Conservation (phyloP, 805 yeast genomes). For the Yarrowia sp. region DNA sequence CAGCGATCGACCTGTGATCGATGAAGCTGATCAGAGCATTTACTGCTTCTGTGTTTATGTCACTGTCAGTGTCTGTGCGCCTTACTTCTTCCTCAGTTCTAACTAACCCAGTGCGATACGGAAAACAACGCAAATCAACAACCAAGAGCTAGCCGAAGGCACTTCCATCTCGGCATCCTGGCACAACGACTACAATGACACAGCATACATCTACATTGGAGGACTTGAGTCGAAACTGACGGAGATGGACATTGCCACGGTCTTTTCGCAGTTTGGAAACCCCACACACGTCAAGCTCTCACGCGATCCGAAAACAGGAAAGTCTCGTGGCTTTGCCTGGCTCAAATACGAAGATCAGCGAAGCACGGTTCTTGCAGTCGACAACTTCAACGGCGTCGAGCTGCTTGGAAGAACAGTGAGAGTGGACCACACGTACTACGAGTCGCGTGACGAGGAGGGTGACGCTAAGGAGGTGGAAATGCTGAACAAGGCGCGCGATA, state of each 20-base stretch:
- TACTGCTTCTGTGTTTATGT: too few relatives aligned
- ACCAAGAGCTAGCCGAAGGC: slow-evolving; percentile 62
- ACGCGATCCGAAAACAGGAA: slow-evolving; percentile 63
- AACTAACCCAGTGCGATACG: slow-evolving; percentile 18
- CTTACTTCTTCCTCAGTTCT: not conserved
- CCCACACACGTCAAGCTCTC: slow-evolving; percentile 73
- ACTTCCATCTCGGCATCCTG: slow-evolving; percentile 69
- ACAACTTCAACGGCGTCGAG: slow-evolving; percentile 72
- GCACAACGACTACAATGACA: slow-evolving; percentile 80
- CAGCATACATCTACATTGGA: slow-evolving; percentile 74
- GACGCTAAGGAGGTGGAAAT: not conserved
- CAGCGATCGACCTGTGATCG: too few relatives aligned
- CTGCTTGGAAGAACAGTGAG: slow-evolving; percentile 51
- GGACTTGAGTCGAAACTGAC: slow-evolving; percentile 60
- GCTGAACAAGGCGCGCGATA: not conserved
- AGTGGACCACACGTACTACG: slow-evolving; percentile 72
- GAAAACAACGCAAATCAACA: slow-evolving; percentile 45
- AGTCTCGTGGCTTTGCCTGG: slow-evolving; percentile 73
- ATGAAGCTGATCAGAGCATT: too few relatives aligned
- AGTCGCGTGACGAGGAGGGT: slow-evolving; percentile 29
- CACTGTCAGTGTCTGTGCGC: too few relatives aligned
- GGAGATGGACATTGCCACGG: slow-evolving; percentile 71
- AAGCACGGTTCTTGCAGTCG: slow-evolving; percentile 81
- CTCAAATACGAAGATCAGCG: slow-evolving; percentile 78
- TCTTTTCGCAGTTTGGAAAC: slow-evolving; percentile 86